phyloP scores from a whole-genome alignment of 768 basidiomycete genomes.

The Mycena sanguinolenta region DNA sequence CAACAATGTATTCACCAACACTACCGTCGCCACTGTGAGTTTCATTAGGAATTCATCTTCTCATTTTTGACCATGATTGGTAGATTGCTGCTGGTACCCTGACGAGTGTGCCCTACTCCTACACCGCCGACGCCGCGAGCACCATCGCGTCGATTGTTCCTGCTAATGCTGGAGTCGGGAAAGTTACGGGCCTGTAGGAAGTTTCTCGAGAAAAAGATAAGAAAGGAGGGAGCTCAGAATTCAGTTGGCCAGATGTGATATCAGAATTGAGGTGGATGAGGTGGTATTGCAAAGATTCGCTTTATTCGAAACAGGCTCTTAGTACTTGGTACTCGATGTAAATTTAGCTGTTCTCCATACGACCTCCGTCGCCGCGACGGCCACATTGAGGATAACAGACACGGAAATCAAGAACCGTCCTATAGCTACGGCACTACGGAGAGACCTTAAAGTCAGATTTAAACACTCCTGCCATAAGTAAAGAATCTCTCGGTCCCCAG shows the following conservation, averaged over 20 bases:
- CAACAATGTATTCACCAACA: conserved; percentile 34
- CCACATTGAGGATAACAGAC: too few relatives aligned
- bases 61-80: conserved; percentile 4
- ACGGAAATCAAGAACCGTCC: not conserved
- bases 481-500: conserved; percentile 63
- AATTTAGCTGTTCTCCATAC: too few relatives aligned
- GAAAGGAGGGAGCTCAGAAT: not conserved
- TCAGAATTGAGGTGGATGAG: too few relatives aligned
- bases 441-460: conserved; percentile 27
- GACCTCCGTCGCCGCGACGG: too few relatives aligned
- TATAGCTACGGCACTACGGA: not conserved
- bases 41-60: not conserved
- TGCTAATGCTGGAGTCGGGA: conserved; percentile 32
- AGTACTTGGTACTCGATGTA: too few relatives aligned
- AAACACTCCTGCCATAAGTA: conserved; percentile 54
- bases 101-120: conserved; percentile 29
- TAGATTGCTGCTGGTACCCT: conserved; percentile 31
- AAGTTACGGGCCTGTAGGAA: conserved; percentile 27
- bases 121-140: conserved; percentile 28
- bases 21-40: conserved; percentile 5
- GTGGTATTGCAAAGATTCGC: too few relatives aligned
- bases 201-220: too few relatives aligned
- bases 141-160: conserved; percentile 20
- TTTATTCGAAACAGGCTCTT: too few relatives aligned
- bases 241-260: not conserved